phyloP scores from a whole-genome alignment of 2,329 filamentous ascomycete species.

The Colletotrichum sojae region DNA sequence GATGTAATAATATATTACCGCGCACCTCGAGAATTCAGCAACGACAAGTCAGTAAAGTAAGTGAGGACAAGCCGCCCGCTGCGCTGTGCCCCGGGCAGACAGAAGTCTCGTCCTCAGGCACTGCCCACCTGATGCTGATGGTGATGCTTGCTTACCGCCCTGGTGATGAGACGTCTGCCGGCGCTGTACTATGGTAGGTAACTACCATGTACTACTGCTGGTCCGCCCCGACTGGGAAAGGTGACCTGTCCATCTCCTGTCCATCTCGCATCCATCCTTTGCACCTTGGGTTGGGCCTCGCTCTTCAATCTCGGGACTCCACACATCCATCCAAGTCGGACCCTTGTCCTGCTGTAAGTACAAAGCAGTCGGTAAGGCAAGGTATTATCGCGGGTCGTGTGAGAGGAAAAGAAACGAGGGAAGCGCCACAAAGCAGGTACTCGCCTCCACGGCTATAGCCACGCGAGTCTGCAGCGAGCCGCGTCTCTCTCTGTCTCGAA shows the following conservation, averaged over 20 bases:
- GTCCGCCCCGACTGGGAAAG: slow-evolving; percentile 18
- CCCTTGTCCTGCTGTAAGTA: slow-evolving; percentile 4
- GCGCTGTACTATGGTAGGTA: too few species aligned
- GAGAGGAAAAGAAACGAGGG: slow-evolving; percentile 32
- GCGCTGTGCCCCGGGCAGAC: background rate
- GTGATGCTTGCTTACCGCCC: too few species aligned
- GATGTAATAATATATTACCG: background rate
- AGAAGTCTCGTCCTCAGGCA: slow-evolving; percentile 20
- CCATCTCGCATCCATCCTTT: slow-evolving; percentile 34
- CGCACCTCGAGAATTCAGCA: background rate
- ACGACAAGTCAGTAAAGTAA: background rate
- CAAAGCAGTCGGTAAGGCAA: background rate
- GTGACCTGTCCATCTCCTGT: slow-evolving; percentile 38
- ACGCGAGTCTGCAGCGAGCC: slow-evolving; percentile 35
- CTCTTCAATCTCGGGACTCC: slow-evolving; percentile 33
- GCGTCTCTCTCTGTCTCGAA: slow-evolving; percentile 23
- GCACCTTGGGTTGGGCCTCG: too few species aligned
- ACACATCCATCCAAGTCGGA: slow-evolving; percentile 23
- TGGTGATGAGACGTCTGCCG: too few species aligned
- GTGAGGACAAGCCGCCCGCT: too few species aligned
- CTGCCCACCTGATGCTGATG: background rate
- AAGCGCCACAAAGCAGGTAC: slow-evolving; percentile 39
- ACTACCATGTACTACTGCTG: background rate
- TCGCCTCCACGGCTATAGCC: slow-evolving; percentile 18
- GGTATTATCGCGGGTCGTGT: slow-evolving; percentile 22